A percentile compares a stretch with the other conserved stretches of the same genome.
Evolutionary conservation across 306 rosid species (phyloP).

Genomic region (Canavalia ensiformis): DNA sequence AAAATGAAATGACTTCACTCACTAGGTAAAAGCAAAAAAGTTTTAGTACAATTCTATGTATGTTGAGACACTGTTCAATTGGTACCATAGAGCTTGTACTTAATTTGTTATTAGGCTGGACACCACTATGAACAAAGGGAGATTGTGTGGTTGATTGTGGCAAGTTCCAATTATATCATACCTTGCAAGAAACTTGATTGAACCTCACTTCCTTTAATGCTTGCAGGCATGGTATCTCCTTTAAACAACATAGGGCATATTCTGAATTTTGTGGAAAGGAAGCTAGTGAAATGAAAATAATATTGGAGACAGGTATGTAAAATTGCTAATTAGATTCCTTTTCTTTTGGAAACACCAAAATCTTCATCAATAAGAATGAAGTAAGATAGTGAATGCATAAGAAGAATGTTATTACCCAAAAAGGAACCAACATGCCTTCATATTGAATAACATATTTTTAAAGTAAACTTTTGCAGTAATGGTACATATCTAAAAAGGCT

Average conservation of each 20-base stretch:
- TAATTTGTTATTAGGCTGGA: constrained; percentile 37
- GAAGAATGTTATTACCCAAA: background rate
- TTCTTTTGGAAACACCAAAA: background rate
- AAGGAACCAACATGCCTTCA: background rate
- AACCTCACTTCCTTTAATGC: constrained; percentile 42
- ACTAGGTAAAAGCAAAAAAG: background rate
- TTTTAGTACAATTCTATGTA: constrained; percentile 21
- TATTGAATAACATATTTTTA: background rate
- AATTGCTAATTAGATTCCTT: constrained; percentile 22
- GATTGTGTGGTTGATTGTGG: constrained; percentile 1
- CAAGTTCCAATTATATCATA: constrained; percentile 36
- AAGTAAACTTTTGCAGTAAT: background rate
- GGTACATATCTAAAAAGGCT: background rate
- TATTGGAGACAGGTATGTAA: background rate
- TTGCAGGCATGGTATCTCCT: constrained; percentile 40
- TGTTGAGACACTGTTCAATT: constrained; percentile 16
- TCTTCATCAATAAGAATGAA: background rate
- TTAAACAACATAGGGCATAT: constrained; percentile 45
- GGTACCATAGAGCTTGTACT: background rate
- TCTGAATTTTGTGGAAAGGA: constrained; percentile 16
- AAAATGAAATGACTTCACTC: constrained; percentile 33
- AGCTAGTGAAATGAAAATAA: background rate
- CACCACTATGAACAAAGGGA: constrained; percentile 41
- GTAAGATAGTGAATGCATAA: background rate
- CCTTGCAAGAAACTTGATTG: constrained; percentile 32